phyloP scores from a whole-genome alignment of 345 rosid species.

The Pugionium dolabratum region DNA sequence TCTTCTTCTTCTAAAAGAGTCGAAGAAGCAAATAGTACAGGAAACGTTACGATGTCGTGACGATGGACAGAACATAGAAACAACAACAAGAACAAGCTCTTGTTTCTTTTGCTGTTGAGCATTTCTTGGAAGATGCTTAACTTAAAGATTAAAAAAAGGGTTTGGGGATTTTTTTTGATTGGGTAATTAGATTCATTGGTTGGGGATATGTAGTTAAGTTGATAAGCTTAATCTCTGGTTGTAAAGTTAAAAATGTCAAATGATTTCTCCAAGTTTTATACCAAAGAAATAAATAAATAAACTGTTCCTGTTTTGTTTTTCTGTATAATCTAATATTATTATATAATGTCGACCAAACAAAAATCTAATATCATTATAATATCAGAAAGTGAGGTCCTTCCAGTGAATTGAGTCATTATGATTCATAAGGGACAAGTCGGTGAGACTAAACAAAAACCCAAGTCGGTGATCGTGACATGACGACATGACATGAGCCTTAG shows the following conservation, averaged over 20 bases:
- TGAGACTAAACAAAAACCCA: constrained; percentile 15
- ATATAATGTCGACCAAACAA: neutral
- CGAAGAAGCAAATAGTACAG: constrained; percentile 22
- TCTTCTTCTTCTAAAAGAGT: constrained; percentile 7
- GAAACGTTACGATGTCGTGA: constrained; percentile 35
- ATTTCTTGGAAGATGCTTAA: constrained; percentile 19
- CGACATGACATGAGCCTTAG: constrained; percentile 38
- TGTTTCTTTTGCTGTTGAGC: neutral
- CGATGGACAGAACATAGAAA: constrained; percentile 7
- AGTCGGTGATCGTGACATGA: constrained; percentile 39
- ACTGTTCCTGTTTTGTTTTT: constrained; percentile 12
- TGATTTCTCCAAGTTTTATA: neutral
- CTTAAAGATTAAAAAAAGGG: constrained; percentile 14
- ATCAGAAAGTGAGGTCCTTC: neutral
- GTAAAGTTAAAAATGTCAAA: constrained; percentile 30
- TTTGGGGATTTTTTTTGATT: constrained; percentile 24
- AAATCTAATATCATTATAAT: neutral
- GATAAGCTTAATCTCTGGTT: constrained; percentile 27
- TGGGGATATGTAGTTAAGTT: constrained; percentile 32
- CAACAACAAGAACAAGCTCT: constrained; percentile 16
- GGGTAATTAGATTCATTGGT: constrained; percentile 27
- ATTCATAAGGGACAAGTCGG: constrained; percentile 30
- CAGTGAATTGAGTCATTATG: constrained; percentile 18
- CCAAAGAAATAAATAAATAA: too few species aligned
- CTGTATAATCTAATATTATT: constrained; percentile 2